Conservation (phyloP, 345 rosid genomes). For the Zanthoxylum bungeanum region DNA sequence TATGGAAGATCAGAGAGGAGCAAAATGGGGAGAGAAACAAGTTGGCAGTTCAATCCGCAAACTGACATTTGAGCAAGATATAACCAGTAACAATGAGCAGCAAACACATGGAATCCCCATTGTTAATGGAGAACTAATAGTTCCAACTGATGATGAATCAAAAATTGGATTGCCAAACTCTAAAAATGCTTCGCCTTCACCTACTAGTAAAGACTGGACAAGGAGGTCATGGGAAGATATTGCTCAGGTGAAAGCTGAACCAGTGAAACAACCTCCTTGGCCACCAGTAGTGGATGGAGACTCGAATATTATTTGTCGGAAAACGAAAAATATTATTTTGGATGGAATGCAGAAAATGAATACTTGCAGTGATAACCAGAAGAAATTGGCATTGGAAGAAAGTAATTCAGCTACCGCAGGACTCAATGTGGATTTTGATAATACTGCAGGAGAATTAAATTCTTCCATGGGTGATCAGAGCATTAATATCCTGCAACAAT, state of each 20-base stretch:
- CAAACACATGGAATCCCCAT: constrained; percentile 5
- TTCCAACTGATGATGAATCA: constrained; percentile 19
- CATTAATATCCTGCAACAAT: neutral
- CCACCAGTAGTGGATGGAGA: constrained; percentile 3
- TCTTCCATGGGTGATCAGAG: neutral
- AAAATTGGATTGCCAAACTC: constrained; percentile 14
- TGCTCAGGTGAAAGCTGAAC: constrained; percentile 6
- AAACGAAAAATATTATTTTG: neutral
- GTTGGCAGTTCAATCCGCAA: constrained; percentile 1
- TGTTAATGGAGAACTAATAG: constrained; percentile 16
- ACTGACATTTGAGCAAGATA: constrained; percentile 5
- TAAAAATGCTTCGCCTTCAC: neutral
- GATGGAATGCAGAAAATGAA: neutral
- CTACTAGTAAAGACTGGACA: constrained; percentile 6
- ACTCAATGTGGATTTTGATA: neutral
- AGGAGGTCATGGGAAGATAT: neutral
- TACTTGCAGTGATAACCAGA: neutral
- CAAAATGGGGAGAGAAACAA: constrained; percentile 22
- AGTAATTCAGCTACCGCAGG: neutral
- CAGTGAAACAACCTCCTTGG: neutral
- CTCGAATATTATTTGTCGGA: neutral
- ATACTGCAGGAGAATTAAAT: neutral
- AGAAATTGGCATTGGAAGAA: neutral
- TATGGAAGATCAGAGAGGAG: constrained; percentile 15
- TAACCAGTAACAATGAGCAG: neutral